Evolutionary conservation across 805 yeast genomes (phyloP).

Genomic region (Candida xyloterini): DNA sequence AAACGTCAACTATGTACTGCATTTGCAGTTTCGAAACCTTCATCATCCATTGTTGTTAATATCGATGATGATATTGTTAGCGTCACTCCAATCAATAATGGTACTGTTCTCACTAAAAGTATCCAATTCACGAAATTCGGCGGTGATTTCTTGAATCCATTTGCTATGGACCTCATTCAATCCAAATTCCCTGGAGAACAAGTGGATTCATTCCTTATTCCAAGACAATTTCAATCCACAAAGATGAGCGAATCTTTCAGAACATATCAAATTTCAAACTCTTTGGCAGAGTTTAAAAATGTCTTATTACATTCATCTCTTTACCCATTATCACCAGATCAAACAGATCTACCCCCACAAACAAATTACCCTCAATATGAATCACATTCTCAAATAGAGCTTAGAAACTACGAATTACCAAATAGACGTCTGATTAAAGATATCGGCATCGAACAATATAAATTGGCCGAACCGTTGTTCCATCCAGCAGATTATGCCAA

Average conservation of each 20-base stretch:
- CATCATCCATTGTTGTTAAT: conserved; percentile 78
- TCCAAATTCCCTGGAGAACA: conserved; percentile 33
- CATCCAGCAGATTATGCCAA: conserved; percentile 51
- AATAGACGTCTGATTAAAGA: conserved; percentile 43
- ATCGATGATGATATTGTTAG: conserved; percentile 67
- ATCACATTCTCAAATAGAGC: conserved; percentile 35
- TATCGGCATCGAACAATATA: conserved; percentile 51
- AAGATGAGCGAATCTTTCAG: conserved; percentile 37
- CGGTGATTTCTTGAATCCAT: conserved; percentile 78
- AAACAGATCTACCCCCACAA: conserved; percentile 30
- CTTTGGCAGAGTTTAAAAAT: conserved; percentile 49
- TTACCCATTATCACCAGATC: conserved; percentile 29
- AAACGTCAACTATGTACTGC: conserved; percentile 76
- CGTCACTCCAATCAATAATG: conserved; percentile 77
- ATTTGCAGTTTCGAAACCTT: conserved; percentile 67
- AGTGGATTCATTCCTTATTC: conserved; percentile 29
- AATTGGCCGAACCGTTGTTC: conserved; percentile 66
- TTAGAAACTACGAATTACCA: conserved; percentile 57
- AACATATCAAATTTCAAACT: conserved; percentile 38
- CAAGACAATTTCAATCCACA: conserved; percentile 30
- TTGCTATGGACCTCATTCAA: conserved; percentile 49
- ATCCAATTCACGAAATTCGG: conserved; percentile 68
- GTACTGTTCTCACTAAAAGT: conserved; percentile 65
- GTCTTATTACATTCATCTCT: conserved; percentile 26
- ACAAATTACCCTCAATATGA: conserved; percentile 34